A percentile compares a stretch with the other conserved stretches of the same genome.
phyloP scores from a whole-genome alignment of 2,329 filamentous ascomycete species.

The Thelonectria blattea region DNA sequence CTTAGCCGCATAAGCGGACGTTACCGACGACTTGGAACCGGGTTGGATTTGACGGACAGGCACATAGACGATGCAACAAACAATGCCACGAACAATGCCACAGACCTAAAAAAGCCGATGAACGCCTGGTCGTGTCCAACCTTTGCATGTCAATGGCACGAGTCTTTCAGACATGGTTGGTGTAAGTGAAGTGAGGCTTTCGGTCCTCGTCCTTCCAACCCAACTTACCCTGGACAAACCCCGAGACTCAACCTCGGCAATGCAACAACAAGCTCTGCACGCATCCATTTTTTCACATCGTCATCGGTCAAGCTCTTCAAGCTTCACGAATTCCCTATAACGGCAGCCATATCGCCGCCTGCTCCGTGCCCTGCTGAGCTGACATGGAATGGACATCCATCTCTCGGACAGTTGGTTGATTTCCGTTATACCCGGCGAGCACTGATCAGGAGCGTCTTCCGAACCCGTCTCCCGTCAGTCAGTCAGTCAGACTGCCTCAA shows the following conservation, averaged over 20 bases:
- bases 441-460: background rate
- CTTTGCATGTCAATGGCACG: background rate
- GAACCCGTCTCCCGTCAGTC: background rate
- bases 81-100: background rate
- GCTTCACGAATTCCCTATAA: constrained; percentile 19
- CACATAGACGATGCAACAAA: background rate
- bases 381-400: constrained; percentile 11
- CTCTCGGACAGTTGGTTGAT: background rate
- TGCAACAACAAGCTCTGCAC: background rate
- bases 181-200: background rate
- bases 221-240: constrained; percentile 2
- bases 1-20: background rate
- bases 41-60: background rate
- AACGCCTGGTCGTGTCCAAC: background rate
- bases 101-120: background rate
- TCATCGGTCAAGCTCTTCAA: background rate
- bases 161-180: background rate
- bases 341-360: constrained; percentile 6
- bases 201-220: background rate
- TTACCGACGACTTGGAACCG: background rate
- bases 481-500: too few relatives aligned
- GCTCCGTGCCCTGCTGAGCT: background rate
- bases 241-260: too few relatives aligned
- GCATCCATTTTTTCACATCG: background rate
- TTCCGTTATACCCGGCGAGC: background rate